phyloP scores from a whole-genome alignment of 2,329 filamentous ascomycete genomes.

The Ceratocystis diversiconidia region DNA sequence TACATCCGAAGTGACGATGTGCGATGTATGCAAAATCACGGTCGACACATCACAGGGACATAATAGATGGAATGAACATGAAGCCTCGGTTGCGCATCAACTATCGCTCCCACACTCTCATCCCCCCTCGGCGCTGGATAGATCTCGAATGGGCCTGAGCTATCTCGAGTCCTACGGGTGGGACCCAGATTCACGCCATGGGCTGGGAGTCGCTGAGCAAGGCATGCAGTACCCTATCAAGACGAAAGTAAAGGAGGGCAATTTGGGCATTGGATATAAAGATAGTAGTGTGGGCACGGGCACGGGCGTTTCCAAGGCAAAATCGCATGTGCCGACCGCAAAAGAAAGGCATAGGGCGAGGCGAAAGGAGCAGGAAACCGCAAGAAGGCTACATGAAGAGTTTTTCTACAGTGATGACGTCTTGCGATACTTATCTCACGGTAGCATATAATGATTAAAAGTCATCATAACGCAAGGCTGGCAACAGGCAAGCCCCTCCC shows the following conservation, averaged over 20 bases:
- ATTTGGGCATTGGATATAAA: slow-evolving; percentile 52
- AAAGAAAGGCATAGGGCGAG: slow-evolving; percentile 52
- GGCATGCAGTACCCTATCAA: slow-evolving; percentile 69
- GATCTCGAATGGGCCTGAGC: slow-evolving; percentile 53
- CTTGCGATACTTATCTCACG: slow-evolving; percentile 47
- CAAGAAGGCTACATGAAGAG: slow-evolving; percentile 50
- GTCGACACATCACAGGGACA: slow-evolving; percentile 22
- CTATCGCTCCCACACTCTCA: slow-evolving; percentile 54
- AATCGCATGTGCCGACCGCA: slow-evolving; percentile 46
- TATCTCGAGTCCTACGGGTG: slow-evolving; percentile 55
- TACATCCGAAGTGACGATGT: slow-evolving; percentile 21
- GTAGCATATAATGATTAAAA: background rate
- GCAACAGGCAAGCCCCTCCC: background rate
- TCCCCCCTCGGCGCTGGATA: slow-evolving; percentile 57
- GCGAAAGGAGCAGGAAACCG: slow-evolving; percentile 45
- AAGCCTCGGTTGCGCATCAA: slow-evolving; percentile 55
- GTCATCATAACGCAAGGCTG: background rate
- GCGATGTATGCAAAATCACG: slow-evolving; percentile 27
- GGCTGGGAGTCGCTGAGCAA: slow-evolving; percentile 55
- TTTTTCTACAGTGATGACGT: slow-evolving; percentile 66
- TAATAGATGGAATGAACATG: slow-evolving; percentile 31
- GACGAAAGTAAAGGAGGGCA: slow-evolving; percentile 56
- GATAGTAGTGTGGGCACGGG: slow-evolving; percentile 29
- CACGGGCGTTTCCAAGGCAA: slow-evolving; percentile 26
- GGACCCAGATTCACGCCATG: slow-evolving; percentile 57